A percentile compares a stretch with the other conserved stretches of the same genome.
Evolutionary conservation across 176 grass and related monocot species (phyloP).

Genomic region (Neostapfia colusana): DNA sequence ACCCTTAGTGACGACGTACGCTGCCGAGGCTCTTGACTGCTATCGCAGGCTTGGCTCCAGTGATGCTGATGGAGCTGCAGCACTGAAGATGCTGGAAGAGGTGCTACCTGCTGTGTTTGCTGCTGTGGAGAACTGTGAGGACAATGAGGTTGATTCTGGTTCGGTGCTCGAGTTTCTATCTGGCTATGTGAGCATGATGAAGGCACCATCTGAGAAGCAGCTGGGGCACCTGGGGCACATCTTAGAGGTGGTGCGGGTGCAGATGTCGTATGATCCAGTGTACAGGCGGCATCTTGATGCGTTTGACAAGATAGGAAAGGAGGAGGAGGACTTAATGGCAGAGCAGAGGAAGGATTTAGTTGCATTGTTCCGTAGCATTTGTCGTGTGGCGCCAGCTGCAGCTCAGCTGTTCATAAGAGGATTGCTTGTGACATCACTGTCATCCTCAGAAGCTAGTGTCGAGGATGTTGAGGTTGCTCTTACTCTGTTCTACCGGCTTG

Average conservation of each 20-base stretch:
- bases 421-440: constrained; percentile 58
- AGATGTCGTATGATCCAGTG: constrained; percentile 72
- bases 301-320: constrained; percentile 85
- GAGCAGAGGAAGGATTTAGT: constrained; percentile 86
- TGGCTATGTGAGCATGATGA: constrained; percentile 73
- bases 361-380: constrained; percentile 75
- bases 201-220: constrained; percentile 76
- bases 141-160: constrained; percentile 65
- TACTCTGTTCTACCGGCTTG: constrained; percentile 73
- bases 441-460: constrained; percentile 65
- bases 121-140: constrained; percentile 59
- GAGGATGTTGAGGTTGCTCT: constrained; percentile 83
- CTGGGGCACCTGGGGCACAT: constrained; percentile 61
- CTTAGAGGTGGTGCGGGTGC: constrained; percentile 67
- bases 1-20: constrained; percentile 61
- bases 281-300: constrained; percentile 81
- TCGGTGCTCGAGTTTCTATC: constrained; percentile 83
- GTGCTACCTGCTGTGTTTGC: constrained; percentile 79
- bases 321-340: constrained; percentile 82
- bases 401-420: constrained; percentile 76
- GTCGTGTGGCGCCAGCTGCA: constrained; percentile 72
- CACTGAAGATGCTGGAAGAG: constrained; percentile 80
- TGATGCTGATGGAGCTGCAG: constrained; percentile 51
- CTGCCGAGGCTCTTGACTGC: constrained; percentile 71
- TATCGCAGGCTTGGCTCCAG: constrained; percentile 62